Percentiles rank a stretch among this genome's conserved stretches.
Evolutionary conservation across 2,329 filamentous ascomycete species (phyloP).

Genomic region (Alternaria incomplexa): DNA sequence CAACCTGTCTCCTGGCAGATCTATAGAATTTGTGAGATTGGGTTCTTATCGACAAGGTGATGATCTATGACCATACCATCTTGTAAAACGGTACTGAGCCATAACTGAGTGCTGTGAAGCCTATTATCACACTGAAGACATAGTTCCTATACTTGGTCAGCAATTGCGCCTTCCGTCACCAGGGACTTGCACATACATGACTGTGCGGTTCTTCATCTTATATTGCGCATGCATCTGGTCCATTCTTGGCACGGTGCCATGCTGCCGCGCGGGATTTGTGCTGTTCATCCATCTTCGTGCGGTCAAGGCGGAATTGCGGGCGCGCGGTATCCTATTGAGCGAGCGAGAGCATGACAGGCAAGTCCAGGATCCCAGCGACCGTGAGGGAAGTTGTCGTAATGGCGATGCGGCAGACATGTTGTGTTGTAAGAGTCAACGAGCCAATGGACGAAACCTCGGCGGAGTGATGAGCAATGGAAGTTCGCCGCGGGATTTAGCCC

Average conservation of each 20-base stretch:
- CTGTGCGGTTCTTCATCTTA: constrained; percentile 70
- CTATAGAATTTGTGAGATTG: constrained; percentile 49
- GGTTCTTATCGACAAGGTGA: not conserved
- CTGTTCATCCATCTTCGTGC: constrained; percentile 43
- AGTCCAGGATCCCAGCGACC: constrained; percentile 43
- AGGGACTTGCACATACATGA: constrained; percentile 56
- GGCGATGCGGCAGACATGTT: constrained; percentile 38
- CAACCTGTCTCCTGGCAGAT: constrained; percentile 88
- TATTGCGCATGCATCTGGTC: constrained; percentile 69
- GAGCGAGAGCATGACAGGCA: constrained; percentile 47
- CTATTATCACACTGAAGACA: constrained; percentile 76
- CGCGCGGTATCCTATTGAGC: constrained; percentile 19
- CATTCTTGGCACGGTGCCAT: constrained; percentile 61
- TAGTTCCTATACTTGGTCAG: constrained; percentile 64
- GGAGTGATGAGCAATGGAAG: constrained; percentile 35
- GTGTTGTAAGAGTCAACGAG: constrained; percentile 7
- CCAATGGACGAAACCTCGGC: constrained; percentile 11
- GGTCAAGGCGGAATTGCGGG: constrained; percentile 23
- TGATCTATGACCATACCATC: constrained; percentile 62
- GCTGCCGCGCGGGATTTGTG: constrained; percentile 35
- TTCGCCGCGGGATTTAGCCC: constrained; percentile 39
- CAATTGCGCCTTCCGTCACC: not conserved
- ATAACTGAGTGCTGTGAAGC: constrained; percentile 80
- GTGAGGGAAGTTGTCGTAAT: constrained; percentile 22
- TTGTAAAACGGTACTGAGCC: constrained; percentile 87